Evolutionary conservation across 2,329 filamentous ascomycete species (phyloP), one percentile per base, ranked within the genome.

Genomic region (Aspergillus intermedius): DNA sequence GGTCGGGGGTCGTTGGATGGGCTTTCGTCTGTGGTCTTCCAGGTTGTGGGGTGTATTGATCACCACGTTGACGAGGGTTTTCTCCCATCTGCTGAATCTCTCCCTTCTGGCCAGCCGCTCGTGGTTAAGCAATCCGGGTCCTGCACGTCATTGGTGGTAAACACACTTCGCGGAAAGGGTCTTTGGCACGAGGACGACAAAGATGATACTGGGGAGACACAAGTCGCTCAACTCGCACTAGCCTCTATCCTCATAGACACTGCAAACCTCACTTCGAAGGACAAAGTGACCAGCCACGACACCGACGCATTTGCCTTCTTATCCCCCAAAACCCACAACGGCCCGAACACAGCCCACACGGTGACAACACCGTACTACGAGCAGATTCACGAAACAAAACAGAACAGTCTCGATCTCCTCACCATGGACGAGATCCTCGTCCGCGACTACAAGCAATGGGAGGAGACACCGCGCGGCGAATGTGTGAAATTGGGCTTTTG

Each of bases 401-500:
- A 73, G 42, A 72, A 81, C 49, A 77, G 70, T 40, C 61, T 84
- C 34, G 74, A 75, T 37, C 63, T 72, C 2, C 62, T 85, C 21
- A 73, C 68, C 9, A 59, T 82, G 51, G 63, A 73, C 2, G 81
- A 83, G 56, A 76, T 82, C 17, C 63, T 84, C 49, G 72, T 75
- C 35, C 79, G 82, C 51, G 81, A 85, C 60, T 85, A 83, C 60
- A 85, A 85, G 63, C 70, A 78, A 45, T 85, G 81, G 81, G 70
- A 69, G 1, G 77, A 77, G 49, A 61, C 56, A 10, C 48, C 55
- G 3, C 52, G 62, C 57, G 51, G 62, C 56, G 45, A 65, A 40
- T 56, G 49, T 2, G 28, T 74, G 30, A 75, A 70, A 44, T 68
- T 84, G 15, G 82, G 82, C 2, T 78, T 83, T 47, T 79, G 77